These are phyloP conservation scores for Fistulina hepatica DNA, from an alignment of 1,284 basidiomycete genomes.

Conservation along the genomic window DNA sequence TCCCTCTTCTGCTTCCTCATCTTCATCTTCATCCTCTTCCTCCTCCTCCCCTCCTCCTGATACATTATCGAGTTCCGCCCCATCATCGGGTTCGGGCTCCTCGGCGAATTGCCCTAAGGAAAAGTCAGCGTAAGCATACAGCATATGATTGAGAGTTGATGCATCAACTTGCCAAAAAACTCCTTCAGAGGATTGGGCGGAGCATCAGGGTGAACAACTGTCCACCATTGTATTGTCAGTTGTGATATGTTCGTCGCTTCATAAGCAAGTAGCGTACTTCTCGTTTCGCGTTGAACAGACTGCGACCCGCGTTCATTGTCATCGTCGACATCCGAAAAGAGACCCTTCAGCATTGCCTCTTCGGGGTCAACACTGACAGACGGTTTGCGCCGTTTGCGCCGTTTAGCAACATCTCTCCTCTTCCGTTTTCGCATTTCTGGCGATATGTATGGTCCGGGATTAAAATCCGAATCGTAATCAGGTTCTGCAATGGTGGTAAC, in stretches of 20 bases:
- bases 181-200: background rate
- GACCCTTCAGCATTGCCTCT: too few relatives aligned
- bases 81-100: slow-evolving; percentile 26
- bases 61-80: slow-evolving; percentile 23
- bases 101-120: slow-evolving; percentile 26
- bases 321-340: too few relatives aligned
- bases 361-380: too few relatives aligned
- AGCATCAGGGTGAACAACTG: background rate
- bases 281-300: background rate
- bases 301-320: background rate
- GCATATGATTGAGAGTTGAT: slow-evolving; percentile 19
- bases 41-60: slow-evolving; percentile 22
- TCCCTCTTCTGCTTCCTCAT: slow-evolving; percentile 25
- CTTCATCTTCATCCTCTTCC: slow-evolving; percentile 21
- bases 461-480: too few relatives aligned
- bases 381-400: too few relatives aligned
- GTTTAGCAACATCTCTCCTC: too few relatives aligned
- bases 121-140: slow-evolving; percentile 30
- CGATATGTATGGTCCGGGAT: too few relatives aligned
- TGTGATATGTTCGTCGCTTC: too few relatives aligned
- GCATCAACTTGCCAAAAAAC: background rate
- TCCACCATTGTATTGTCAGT: background rate
- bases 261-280: background rate
- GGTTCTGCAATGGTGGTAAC: too few relatives aligned
- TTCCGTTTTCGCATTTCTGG: too few relatives aligned